Base-by-base conservation (phyloP, 2,329 filamentous ascomycete species). In the Clonostachys solani region DNA sequence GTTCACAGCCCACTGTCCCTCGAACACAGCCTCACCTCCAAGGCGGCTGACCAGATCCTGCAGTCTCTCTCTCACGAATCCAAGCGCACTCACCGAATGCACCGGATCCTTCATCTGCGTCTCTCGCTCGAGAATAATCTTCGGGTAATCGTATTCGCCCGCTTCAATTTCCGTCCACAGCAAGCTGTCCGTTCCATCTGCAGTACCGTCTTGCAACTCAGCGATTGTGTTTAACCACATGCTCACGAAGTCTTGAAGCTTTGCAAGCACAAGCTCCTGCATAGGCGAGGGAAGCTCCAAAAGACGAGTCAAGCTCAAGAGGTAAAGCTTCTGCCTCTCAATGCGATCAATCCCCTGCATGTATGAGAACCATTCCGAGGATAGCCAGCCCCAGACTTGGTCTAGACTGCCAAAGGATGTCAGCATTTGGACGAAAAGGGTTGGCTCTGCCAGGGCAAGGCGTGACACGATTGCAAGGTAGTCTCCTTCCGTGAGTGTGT, bases 381-480 rank as follows among this genome's bases (percentile, higher is more conserved):
- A 72, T 6, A 86, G 69, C 82, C 82, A 86, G 7, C 59, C 56
- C 81, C 81, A 85, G 8, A 79, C 72, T 40, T 73, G 67, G 4
- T 77, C 72, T 5, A 80, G 53, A 8, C 64, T 58, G 2, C 71
- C 72, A 49, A 76, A 67, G 5, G 70, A 67, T 16, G 65, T 64
- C 16, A 86, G 64, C 64, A 83, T 70, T 16, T 79, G 73, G 5
- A 84, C 70, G 54, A 96, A 86, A 3, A 87, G 71, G 3, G 67
- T 67, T 1, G 92, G 89, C 36, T 87, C 86, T 1, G 84, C 83
- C 3, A 95, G 69, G 0, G 85, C 81, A 15, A 97, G 77, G 2
- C 92, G 86, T 3, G 89, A 85, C 3, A 99, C 75, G 3, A 97
- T 83, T 5, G 83, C 80, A 59, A 95, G 87, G 63, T 95, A 96